Evolutionary conservation across 495 filamentous ascomycete genomes (phyloP), one percentile per base, ranked within the genome.

Genomic region (Aeminium ludgeri): DNA sequence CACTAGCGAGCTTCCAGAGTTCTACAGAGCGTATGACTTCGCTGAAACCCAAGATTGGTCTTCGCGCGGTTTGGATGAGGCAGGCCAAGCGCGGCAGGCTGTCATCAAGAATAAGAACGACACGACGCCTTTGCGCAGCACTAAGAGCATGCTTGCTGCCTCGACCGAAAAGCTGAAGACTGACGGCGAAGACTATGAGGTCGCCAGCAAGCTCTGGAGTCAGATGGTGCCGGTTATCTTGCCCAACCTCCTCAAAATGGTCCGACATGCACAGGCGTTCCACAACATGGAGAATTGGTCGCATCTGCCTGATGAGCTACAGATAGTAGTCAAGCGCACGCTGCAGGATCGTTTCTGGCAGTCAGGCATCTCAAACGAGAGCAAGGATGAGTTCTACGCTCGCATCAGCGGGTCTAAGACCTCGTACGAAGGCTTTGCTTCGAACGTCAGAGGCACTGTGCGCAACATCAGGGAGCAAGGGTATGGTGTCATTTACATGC

Each of bases 311-410:
- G 60, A 65, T 28, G 83, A 94, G 30, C 79, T 87, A 69, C 76
- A 70, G 42, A 62, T 66, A 10, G 73, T 94, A 12, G 77, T 94
- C 20, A 73, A 73, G 25, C 74, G 82, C 5, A 82, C 95, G 34
- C 63, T 99, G 13, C 92, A 85, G 1, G 89, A 99, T 61, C 79
- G 89, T 18, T 96, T 99, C 54, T 99, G 89, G 89, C 89, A 99
- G 69, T 81, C 87, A 12, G 89, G 89, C 12, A 99, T 99, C 30
- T 95, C 89, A 0, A 80, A 71, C 47, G 89, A 92, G 19, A 95
- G 80, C 49, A 80, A 85, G 50, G 89, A 96, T 38, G 85, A 94
- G 27, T 99, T 99, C 54, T 96, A 94, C 59, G 82, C 89, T 31
- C 72, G 78, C 31, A 86, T 99, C 23, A 76, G 78, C 8, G 76